Base-by-base conservation (phyloP, 1,284 basidiomycete genomes). In the Trametes pubescens region DNA sequence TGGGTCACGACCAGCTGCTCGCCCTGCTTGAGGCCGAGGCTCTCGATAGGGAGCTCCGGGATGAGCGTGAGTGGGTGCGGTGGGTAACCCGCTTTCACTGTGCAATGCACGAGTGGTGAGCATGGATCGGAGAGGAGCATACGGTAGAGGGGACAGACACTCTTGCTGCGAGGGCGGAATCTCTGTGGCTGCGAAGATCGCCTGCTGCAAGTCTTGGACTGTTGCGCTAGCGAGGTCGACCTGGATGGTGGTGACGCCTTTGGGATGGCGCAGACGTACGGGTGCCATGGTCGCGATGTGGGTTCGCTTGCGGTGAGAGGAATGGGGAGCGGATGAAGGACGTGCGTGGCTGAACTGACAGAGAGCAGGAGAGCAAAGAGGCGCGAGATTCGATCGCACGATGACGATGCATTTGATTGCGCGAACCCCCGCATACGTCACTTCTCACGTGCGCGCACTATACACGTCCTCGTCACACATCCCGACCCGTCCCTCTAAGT, bases 31-130 rank as follows among this genome's bases (percentile, higher is more conserved):
- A 96, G 80, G 13, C 93, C 94, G 26, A 96, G 84, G 61, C 91
- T 90, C 0, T 89, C 84, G 40, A 96, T 69, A 0, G 90, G 85
- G 18, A 92, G 84, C 64, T 90, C 86, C 4, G 89, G 87, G n/a
- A 91, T 79, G 46, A 93, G 75, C 4, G 88, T 88, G 43, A 96
- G 82, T 1, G 86, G 72, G 55, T 84, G 85, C 0, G 94, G 94
- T 1, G 95, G 95, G 76, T 96, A 96, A 46, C 94, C 93, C 32
- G 86, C 84, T 78, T 92, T 95, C 68, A 96, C 94, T 96, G 67
- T 2, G 18, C 4, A 21, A 52, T 37, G 61, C 8, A 43, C 21
- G 14, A 35, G 21, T 2, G 14, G 35, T 44, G 34, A 59, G 34
- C n/a, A 11, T n/a, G 29, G 29, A 8, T 8, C 8, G 29, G 43